Conservation (phyloP, 1,284 basidiomycete genomes). For the Coriolopsis trogii region DNA sequence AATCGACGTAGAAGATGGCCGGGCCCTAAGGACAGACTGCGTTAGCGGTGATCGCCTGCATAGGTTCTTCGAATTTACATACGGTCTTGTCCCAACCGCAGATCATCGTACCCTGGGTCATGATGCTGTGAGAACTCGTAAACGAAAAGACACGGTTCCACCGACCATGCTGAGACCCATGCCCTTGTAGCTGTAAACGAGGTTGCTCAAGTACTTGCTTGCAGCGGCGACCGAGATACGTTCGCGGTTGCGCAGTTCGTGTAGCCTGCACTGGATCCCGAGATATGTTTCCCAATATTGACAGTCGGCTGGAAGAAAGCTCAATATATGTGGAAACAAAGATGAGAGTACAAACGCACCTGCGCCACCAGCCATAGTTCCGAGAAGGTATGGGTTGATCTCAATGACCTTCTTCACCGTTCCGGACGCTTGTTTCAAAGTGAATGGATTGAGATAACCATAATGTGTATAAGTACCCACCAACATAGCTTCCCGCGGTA, state of each 20-base stretch:
- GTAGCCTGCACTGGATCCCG: conserved; percentile 95
- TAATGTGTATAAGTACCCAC: conserved; percentile 46
- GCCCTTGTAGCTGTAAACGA: conserved; percentile 98
- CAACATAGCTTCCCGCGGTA: conserved; percentile 96
- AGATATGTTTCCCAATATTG: conserved; percentile 99
- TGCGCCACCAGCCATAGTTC: conserved; percentile 99
- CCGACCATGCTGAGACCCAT: conserved; percentile 98
- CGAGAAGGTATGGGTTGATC: conserved; percentile 98
- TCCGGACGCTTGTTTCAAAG: conserved; percentile 69
- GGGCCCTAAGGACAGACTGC: conserved; percentile 64
- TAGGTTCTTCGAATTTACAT: conserved; percentile 31
- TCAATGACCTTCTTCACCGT: conserved; percentile 99
- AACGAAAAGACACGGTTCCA: conserved; percentile 5
- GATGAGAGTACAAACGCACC: conserved; percentile 51
- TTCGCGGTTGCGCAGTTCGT: conserved; percentile 97
- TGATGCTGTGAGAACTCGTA: not conserved
- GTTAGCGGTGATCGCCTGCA: not conserved
- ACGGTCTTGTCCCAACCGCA: conserved; percentile 99
- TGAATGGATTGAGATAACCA: not conserved
- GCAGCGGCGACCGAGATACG: conserved; percentile 98
- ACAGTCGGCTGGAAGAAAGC: conserved; percentile 70
- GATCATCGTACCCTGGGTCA: conserved; percentile 92
- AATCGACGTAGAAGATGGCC: conserved; percentile 98
- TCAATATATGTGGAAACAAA: conserved; percentile 8
- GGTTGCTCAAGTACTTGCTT: conserved; percentile 96